A percentile compares a stretch with the other conserved stretches of the same genome.
These are phyloP conservation scores for Withania somnifera DNA, from an alignment of 305 asterid genomes.

Conservation along the genomic window DNA sequence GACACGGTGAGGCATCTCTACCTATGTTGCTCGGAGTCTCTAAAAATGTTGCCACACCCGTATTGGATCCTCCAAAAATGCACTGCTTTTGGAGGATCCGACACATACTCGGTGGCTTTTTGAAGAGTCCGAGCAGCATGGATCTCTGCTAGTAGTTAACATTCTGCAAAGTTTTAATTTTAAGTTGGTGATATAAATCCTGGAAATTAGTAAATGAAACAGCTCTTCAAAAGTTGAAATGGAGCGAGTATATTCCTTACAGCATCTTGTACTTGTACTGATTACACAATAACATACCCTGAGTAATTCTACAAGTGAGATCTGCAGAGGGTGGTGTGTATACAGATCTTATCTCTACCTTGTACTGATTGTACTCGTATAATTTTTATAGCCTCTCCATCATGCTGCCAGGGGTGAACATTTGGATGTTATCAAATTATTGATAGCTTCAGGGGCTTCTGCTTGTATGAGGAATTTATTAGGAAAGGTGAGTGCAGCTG, in stretches of 20 bases:
- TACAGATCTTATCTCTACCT: background rate
- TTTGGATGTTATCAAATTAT: constrained; percentile 30
- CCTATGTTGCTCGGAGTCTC: no score
- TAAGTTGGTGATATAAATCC: background rate
- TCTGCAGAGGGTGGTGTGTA: no score
- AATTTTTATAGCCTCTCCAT: constrained; percentile 64
- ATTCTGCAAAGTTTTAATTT: background rate
- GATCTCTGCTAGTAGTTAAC: background rate
- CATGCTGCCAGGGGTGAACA: constrained; percentile 89
- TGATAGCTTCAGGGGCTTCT: constrained; percentile 59
- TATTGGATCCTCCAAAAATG: no score
- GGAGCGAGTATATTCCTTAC: background rate
- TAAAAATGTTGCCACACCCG: no score
- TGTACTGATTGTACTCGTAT: background rate
- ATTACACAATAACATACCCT: no score
- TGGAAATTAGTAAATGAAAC: background rate
- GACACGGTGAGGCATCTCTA: constrained; percentile 59
- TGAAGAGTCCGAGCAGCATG: no score
- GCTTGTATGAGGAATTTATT: constrained; percentile 33
- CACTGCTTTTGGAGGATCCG: no score
- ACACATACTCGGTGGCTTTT: no score
- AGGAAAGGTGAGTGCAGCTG: constrained; percentile 37
- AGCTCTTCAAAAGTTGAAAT: background rate
- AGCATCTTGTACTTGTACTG: background rate
- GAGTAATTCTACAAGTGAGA: no score